Evolutionary conservation across 2,329 filamentous ascomycete genomes (phyloP), one percentile per base, ranked within the genome.

Genomic region (Cercospora citrullina): DNA sequence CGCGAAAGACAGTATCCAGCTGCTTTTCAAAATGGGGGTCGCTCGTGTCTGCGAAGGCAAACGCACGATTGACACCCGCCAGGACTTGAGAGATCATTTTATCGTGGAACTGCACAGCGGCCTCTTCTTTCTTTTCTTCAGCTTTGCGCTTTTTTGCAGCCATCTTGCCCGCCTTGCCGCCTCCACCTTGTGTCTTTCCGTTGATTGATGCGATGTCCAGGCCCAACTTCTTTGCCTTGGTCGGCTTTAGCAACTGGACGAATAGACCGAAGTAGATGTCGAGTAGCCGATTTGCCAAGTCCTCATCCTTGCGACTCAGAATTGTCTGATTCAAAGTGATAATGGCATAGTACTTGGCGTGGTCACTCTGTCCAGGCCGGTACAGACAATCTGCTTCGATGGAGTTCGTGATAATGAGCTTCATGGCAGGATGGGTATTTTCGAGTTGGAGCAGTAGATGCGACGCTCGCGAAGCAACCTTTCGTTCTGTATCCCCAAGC

Each of bases 281-380:
- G 45, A 99, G 84, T 14, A 99, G 84, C 63, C 90, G 88, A 75
- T 91, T 90, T 7, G 94, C 94, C 18, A 96, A 86, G 18, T 88
- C 85, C 45, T 93, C 90, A 76, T 98, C 94, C 75, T 91, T 95
- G 64, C 82, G 87, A 79, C 92, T 96, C 60, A 99, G 81, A 60
- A 98, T 94, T 0, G 94, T 98, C 81, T 99, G 96, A 78, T 99
- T 99, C 60, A 99, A 85, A 0, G 95, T 98, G 78, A 97, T 97
- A 78, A 97, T 90, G 36, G 93, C 94, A 79, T 97, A 97, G 81
- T 99, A 99, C 77, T 92, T 96, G 48, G 94, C 92, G 74, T 96
- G 91, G 39, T 90, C 85, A 75, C 89, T 94, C 79, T 98, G 95
- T 10, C 92, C 91, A 0, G 94, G 92, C 63, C 93, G 89, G 77